Conservation (phyloP, 2,329 filamentous ascomycete species). For the Paecilomyces sp. region DNA sequence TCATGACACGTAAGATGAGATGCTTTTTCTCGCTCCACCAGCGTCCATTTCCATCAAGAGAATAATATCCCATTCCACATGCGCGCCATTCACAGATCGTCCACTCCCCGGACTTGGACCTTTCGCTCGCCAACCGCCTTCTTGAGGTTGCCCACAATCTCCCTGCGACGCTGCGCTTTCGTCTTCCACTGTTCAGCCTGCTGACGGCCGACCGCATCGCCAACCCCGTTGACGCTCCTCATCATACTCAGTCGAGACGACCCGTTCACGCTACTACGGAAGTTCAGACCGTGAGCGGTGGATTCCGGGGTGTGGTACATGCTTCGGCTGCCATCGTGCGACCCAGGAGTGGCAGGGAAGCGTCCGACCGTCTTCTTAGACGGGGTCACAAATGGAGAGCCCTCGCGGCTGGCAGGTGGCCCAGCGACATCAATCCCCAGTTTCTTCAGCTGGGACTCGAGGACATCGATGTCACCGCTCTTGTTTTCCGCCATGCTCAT, state of each 20-base stretch:
- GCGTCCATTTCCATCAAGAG: neutral
- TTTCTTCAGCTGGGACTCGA: slow-evolving; percentile 79
- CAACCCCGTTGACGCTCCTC: slow-evolving; percentile 21
- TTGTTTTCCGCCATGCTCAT: slow-evolving; percentile 86
- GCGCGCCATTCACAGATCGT: slow-evolving; percentile 9
- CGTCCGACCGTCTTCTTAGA: slow-evolving; percentile 24
- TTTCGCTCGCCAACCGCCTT: slow-evolving; percentile 13
- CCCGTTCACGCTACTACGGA: slow-evolving; percentile 28
- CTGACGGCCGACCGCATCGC: slow-evolving; percentile 17
- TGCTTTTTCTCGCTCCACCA: neutral
- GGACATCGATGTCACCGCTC: slow-evolving; percentile 80
- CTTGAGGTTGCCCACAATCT: slow-evolving; percentile 20
- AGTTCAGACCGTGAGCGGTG: slow-evolving; percentile 16
- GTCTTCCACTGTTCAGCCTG: slow-evolving; percentile 28
- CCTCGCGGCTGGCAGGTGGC: slow-evolving; percentile 24
- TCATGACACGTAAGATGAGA: neutral
- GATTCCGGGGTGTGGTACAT: slow-evolving; percentile 38
- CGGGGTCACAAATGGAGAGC: slow-evolving; percentile 29
- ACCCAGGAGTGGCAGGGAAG: slow-evolving; percentile 31
- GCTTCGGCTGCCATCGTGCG: slow-evolving; percentile 24
- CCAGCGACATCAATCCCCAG: slow-evolving; percentile 45
- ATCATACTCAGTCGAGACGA: slow-evolving; percentile 24
- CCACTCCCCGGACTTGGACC: slow-evolving; percentile 15
- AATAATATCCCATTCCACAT: neutral
- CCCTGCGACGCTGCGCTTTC: slow-evolving; percentile 24